phyloP scores from a whole-genome alignment of 2,329 filamentous ascomycete genomes.

The Rosellinia necatrix region DNA sequence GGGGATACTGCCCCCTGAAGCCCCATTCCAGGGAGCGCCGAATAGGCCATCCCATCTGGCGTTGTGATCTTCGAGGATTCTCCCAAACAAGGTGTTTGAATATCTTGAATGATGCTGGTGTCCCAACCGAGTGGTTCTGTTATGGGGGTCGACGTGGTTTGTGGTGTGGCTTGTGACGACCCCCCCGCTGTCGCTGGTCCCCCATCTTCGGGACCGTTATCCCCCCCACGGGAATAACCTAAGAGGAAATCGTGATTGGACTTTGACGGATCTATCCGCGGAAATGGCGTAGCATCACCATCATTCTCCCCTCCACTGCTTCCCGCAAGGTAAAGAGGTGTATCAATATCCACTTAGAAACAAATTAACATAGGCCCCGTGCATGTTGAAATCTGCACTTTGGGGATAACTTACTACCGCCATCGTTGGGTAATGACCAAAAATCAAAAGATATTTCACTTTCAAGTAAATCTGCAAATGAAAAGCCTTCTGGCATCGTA shows the following conservation, averaged over 20 bases:
- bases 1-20: background rate
- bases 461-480: conserved; percentile 7
- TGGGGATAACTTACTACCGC: conserved; percentile 1
- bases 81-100: background rate
- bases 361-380: background rate
- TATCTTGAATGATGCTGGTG: background rate
- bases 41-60: background rate
- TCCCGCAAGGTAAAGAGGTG: background rate
- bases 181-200: background rate
- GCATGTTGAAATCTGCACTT: background rate
- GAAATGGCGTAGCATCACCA: background rate
- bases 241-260: background rate
- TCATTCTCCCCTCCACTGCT: background rate
- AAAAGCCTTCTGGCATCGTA: background rate
- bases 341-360: conserved; percentile 1
- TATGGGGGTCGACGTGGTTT: background rate
- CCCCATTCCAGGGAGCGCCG: background rate
- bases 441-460: conserved; percentile 3
- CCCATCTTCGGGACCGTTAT: background rate
- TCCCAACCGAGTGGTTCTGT: conserved; percentile 3
- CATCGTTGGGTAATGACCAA: conserved; percentile 5
- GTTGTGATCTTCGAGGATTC: background rate
- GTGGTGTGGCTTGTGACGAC: background rate
- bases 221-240: background rate
- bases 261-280: background rate